phyloP scores from a whole-genome alignment of 2,329 filamentous ascomycete species.

The Cyanodermella asteris region DNA sequence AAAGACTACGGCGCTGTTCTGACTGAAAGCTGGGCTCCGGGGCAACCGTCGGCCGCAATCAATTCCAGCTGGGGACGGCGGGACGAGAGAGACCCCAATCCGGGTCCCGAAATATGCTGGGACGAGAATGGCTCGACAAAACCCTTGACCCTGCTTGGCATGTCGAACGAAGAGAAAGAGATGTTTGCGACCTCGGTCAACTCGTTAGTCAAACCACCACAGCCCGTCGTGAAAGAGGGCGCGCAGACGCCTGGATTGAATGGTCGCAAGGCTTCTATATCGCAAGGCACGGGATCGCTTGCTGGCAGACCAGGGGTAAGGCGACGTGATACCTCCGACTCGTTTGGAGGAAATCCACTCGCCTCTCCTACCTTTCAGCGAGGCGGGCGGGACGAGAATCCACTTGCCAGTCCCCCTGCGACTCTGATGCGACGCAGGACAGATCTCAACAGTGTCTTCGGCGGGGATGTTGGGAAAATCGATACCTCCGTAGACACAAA shows the following conservation, averaged over 20 bases:
- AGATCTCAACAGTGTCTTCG: slow-evolving; percentile 32
- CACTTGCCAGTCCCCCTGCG: slow-evolving; percentile 37
- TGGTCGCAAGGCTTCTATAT: slow-evolving; percentile 64
- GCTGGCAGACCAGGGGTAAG: slow-evolving; percentile 53
- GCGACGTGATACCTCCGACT: slow-evolving; percentile 58
- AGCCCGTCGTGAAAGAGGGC: slow-evolving; percentile 40
- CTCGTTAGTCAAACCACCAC: slow-evolving; percentile 72
- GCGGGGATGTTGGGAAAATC: slow-evolving; percentile 24
- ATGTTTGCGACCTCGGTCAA: slow-evolving; percentile 67
- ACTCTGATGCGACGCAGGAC: slow-evolving; percentile 39
- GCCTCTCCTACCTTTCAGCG: slow-evolving; percentile 25
- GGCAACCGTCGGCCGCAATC: slow-evolving; percentile 39
- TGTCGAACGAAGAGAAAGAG: slow-evolving; percentile 47
- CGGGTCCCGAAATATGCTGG: slow-evolving; percentile 87
- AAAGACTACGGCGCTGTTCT: slow-evolving; percentile 47
- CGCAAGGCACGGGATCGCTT: slow-evolving; percentile 47
- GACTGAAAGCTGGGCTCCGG: slow-evolving; percentile 58
- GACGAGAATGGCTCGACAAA: slow-evolving; percentile 46
- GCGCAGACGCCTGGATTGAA: slow-evolving; percentile 34
- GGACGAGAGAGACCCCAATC: slow-evolving; percentile 50
- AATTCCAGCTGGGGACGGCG: slow-evolving; percentile 55
- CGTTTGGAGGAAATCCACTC: slow-evolving; percentile 36
- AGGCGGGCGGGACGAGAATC: slow-evolving; percentile 27
- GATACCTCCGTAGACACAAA: slow-evolving; percentile 16
- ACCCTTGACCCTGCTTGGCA: slow-evolving; percentile 50